Evolutionary conservation across 1,139 yeast genomes (phyloP), one percentile per base, ranked within the genome.

Genomic region (Suzukiozyma palmioleophila): DNA sequence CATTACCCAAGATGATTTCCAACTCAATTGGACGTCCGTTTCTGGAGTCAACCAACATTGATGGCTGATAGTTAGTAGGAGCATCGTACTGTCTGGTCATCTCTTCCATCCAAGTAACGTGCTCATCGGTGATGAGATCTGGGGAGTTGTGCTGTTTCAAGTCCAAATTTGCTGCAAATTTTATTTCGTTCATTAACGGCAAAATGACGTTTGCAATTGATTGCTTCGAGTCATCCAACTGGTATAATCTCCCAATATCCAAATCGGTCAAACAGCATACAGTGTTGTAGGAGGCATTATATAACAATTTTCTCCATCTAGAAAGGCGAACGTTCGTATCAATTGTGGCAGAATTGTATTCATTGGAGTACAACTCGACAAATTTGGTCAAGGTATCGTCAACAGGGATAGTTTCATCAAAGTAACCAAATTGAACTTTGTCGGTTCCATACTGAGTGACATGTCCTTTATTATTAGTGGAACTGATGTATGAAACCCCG

Each of bases 31-130:
- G 53, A 36, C 66, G 57, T 8, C 52, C 50, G 30, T 62, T 56
- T 34, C 62, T 47, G 10, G 52, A 48, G 43, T 64, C 71, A 9
- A 65, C 68, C 42, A 63, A 52, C 71, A 65, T 65, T 9, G 68
- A 62, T 1, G 70, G 70, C 36, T 49, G 52, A 41, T 57, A 61
- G 31, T 53, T 46, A 22, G 46, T 45, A 3, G 46, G 48, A 11
- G 53, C 62, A 42, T 59, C 59, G 22, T 46, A 42, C 11, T 39
- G 40, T 26, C 43, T 49, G 8, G 60, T 52, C 8, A 42, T 43
- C 8, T 43, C 42, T 8, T 54, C 35, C 43, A 57, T 50, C n/a
- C 35, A 32, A 6, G 33, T 45, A 14, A 59, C 43, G 29, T 56
- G 46, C 7, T 35, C 47, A 8, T 55, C 56, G 2, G 42, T 38